phyloP scores from a whole-genome alignment of 2,329 filamentous ascomycete species.

The Monosporascus ibericus region DNA sequence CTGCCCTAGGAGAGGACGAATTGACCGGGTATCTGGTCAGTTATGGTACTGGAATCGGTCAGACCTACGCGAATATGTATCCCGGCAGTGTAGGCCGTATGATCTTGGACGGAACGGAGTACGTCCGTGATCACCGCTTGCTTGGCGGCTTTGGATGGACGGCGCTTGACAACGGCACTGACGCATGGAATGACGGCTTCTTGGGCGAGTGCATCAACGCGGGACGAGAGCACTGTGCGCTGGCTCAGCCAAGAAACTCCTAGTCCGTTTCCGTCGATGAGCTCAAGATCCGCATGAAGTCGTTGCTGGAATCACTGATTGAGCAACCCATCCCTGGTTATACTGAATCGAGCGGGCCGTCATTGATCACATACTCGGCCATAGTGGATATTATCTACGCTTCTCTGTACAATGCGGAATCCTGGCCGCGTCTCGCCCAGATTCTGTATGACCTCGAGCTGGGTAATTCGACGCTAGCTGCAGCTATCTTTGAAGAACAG shows the following conservation, averaged over 20 bases:
- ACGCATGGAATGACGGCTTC: slow-evolving; percentile 45
- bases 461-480: slow-evolving; percentile 38
- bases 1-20: slow-evolving; percentile 37
- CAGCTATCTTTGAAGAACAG: slow-evolving; percentile 29
- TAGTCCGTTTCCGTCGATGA: slow-evolving; percentile 26
- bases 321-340: slow-evolving; percentile 34
- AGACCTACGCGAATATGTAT: slow-evolving; percentile 46
- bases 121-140: slow-evolving; percentile 38
- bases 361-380: slow-evolving; percentile 39
- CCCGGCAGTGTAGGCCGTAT: slow-evolving; percentile 41
- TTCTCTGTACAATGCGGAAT: slow-evolving; percentile 35
- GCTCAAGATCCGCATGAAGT: slow-evolving; percentile 34
- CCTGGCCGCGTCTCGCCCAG: slow-evolving; percentile 36
- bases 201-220: slow-evolving; percentile 43
- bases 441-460: slow-evolving; percentile 37
- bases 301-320: slow-evolving; percentile 31
- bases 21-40: slow-evolving; percentile 44
- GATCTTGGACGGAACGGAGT: slow-evolving; percentile 44
- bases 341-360: slow-evolving; percentile 32
- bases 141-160: slow-evolving; percentile 42
- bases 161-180: slow-evolving; percentile 41
- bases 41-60: slow-evolving; percentile 47
- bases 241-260: slow-evolving; percentile 29
- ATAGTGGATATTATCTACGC: slow-evolving; percentile 34
- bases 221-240: slow-evolving; percentile 37